A percentile compares a stretch with the other conserved stretches of the same genome.
Conservation (phyloP, 495 filamentous ascomycete genomes). For the Staphylotrichum tortipilum region DNA sequence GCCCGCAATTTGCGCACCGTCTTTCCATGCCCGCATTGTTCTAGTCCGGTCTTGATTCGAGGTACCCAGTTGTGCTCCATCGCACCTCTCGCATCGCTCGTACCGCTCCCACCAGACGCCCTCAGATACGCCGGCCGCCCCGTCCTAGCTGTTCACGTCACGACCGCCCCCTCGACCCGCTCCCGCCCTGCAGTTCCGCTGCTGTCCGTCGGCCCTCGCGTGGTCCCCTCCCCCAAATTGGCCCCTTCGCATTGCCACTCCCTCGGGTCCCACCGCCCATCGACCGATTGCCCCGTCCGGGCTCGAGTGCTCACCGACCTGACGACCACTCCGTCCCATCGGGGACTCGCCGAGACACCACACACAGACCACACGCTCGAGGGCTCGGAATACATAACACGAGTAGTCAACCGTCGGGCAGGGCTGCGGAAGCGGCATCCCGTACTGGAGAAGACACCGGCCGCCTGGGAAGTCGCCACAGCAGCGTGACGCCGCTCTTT, state of each 20-base stretch:
- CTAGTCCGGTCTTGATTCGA: too few species aligned
- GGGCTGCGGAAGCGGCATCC: neutral
- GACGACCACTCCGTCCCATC: neutral
- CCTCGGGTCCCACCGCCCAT: neutral
- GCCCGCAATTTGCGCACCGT: constrained; percentile 1
- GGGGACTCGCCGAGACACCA: too few species aligned
- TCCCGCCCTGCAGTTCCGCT: neutral
- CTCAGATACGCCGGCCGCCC: too few species aligned
- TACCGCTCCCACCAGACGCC: neutral
- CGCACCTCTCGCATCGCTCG: neutral
- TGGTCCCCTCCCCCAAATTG: too few species aligned
- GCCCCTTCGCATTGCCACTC: too few species aligned
- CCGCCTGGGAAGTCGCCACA: neutral
- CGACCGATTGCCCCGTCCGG: neutral
- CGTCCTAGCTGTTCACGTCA: too few species aligned
- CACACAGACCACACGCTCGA: too few species aligned
- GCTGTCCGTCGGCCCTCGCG: neutral
- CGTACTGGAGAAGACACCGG: neutral
- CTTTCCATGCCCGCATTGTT: constrained; percentile 5
- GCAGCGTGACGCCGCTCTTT: neutral
- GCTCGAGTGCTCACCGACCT: neutral
- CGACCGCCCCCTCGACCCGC: neutral
- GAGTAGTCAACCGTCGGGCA: neutral
- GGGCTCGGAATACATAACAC: neutral
- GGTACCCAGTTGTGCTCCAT: constrained; percentile 5